Percentiles rank a stretch among this genome's conserved stretches.
These are phyloP conservation scores for Ammopiptanthus mongolicus DNA, from an alignment of 306 rosid genomes.

Conservation along the genomic window DNA sequence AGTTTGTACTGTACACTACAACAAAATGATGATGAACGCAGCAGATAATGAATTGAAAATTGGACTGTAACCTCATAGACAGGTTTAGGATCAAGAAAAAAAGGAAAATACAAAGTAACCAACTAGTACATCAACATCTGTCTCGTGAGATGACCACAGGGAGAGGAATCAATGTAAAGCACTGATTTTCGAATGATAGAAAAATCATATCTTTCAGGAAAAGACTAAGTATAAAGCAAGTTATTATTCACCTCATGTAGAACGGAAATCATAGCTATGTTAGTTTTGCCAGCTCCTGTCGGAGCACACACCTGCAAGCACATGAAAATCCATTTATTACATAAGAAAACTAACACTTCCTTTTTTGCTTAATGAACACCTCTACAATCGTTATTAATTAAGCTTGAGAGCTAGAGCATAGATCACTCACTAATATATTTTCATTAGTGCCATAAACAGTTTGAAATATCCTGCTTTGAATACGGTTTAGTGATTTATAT, in stretches of 20 bases:
- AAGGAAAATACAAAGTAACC: not conserved
- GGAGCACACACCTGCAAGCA: constrained; percentile 94
- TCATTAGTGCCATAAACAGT: constrained; percentile 88
- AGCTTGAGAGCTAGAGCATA: constrained; percentile 1
- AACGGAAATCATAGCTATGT: constrained; percentile 94
- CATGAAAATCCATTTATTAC: constrained; percentile 22
- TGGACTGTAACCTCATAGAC: not conserved
- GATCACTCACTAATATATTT: constrained; percentile 77
- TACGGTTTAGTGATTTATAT: constrained; percentile 82
- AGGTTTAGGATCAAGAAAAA: constrained; percentile 5
- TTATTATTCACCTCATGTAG: constrained; percentile 75
- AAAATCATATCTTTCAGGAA: constrained; percentile 12
- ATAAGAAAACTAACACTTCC: constrained; percentile 2
- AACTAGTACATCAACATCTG: not conserved
- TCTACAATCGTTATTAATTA: not conserved
- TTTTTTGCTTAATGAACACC: not conserved
- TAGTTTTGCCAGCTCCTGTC: constrained; percentile 98
- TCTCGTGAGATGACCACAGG: not conserved
- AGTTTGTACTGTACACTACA: not conserved
- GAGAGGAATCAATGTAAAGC: constrained; percentile 5
- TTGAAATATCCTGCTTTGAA: constrained; percentile 85
- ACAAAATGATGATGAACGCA: not conserved
- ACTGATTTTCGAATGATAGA: not conserved
- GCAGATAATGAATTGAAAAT: not conserved
- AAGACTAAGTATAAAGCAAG: constrained; percentile 8